Percentiles rank a stretch among this genome's conserved stretches.
These are phyloP conservation scores for Thalassiosira allenii DNA, from an alignment of 352 stramenopile species.

Conservation along the genomic window DNA sequence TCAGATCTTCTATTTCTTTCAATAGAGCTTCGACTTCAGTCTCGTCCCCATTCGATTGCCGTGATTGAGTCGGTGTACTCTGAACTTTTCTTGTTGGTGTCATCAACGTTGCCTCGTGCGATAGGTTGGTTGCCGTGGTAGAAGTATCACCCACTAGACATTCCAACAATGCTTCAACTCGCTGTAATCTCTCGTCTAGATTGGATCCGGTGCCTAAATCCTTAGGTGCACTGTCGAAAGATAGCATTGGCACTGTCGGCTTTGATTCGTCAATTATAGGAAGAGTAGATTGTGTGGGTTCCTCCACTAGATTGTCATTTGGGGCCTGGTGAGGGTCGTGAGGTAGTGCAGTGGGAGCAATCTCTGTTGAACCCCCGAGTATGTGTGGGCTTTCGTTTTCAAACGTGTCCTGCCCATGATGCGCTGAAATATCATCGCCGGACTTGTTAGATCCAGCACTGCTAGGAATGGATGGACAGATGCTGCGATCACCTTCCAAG, in stretches of 20 bases:
- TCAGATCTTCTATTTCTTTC: slow-evolving; percentile 45
- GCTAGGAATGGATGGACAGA: slow-evolving; percentile 8
- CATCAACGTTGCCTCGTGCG: not conserved
- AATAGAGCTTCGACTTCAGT: slow-evolving; percentile 28
- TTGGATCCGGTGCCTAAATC: not conserved
- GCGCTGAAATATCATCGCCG: slow-evolving; percentile 15
- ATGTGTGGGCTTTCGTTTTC: not conserved
- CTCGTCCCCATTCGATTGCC: not conserved
- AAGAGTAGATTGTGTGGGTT: slow-evolving; percentile 14
- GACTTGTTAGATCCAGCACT: slow-evolving; percentile 3
- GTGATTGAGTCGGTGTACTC: slow-evolving; percentile 3
- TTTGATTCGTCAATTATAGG: slow-evolving; percentile 24
- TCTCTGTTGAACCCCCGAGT: not conserved
- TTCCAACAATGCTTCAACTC: slow-evolving; percentile 53
- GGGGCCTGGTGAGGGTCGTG: too few relatives aligned
- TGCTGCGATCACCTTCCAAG: not conserved
- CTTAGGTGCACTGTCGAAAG: not conserved
- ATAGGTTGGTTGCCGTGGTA: slow-evolving; percentile 6
- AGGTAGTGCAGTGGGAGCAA: not conserved
- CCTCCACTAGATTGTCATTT: too few relatives aligned
- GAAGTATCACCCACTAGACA: slow-evolving; percentile 22
- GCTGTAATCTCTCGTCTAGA: slow-evolving; percentile 45
- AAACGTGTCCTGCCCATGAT: slow-evolving; percentile 18
- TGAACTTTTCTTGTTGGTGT: slow-evolving; percentile 8
- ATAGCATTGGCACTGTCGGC: not conserved